A percentile compares a stretch with the other conserved stretches of the same genome.
These are phyloP conservation scores for Thecaphora thlaspeos DNA, from an alignment of 1,284 basidiomycete species.

Conservation along the genomic window DNA sequence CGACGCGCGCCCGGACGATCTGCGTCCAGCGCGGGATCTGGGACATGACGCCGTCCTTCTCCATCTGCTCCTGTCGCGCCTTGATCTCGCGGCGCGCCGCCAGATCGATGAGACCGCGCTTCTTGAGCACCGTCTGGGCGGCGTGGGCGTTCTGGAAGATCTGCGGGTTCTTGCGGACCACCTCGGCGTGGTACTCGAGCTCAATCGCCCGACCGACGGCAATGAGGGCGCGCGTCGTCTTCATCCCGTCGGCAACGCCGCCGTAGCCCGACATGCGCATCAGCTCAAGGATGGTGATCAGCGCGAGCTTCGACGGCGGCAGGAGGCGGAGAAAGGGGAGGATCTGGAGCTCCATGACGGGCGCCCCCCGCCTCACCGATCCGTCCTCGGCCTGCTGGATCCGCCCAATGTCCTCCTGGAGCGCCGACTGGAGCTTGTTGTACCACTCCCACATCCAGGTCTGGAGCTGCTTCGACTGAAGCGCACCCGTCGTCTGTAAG, in stretches of 20 bases:
- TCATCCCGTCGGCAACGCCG: constrained; percentile 81
- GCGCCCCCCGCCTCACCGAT: not conserved
- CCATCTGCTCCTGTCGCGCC: constrained; percentile 62
- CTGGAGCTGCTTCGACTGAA: constrained; percentile 49
- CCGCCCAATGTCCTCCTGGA: constrained; percentile 33
- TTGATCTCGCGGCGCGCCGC: constrained; percentile 44
- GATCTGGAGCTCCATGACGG: constrained; percentile 39
- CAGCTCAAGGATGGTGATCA: constrained; percentile 85
- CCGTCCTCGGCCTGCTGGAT: constrained; percentile 11
- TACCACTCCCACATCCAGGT: constrained; percentile 57
- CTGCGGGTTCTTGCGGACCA: constrained; percentile 41
- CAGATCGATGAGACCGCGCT: constrained; percentile 39
- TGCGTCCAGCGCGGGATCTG: constrained; percentile 78
- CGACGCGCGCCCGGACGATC: constrained; percentile 70
- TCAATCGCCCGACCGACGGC: constrained; percentile 81
- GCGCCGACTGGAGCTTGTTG: constrained; percentile 36
- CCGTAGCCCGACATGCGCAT: constrained; percentile 80
- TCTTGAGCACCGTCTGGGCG: constrained; percentile 30
- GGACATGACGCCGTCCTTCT: constrained; percentile 60
- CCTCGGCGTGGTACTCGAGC: constrained; percentile 62
- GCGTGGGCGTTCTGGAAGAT: constrained; percentile 41
- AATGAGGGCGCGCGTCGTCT: constrained; percentile 81
- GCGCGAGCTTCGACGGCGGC: constrained; percentile 74
- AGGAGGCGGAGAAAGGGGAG: constrained; percentile 74
- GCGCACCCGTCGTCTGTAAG: constrained; percentile 28